Evolutionary conservation across 495 filamentous ascomycete species (phyloP).

Genomic region (Aspergillus cavernicola): DNA sequence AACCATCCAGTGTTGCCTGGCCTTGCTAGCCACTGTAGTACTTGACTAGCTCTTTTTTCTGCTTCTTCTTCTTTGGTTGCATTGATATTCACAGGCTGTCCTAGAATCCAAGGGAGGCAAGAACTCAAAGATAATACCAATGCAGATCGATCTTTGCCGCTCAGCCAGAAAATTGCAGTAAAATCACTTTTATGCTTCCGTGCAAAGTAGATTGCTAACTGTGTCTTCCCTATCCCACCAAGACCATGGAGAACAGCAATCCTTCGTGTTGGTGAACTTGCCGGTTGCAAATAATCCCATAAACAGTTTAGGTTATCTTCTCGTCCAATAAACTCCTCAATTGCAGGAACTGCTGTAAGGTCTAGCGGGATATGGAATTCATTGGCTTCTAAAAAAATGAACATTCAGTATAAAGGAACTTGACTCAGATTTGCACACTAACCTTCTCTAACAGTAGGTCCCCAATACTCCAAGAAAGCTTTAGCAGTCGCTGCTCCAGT

Average conservation of each 20-base stretch:
- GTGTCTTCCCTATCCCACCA: constrained; percentile 42
- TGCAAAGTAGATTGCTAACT: constrained; percentile 40
- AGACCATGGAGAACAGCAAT: constrained; percentile 34
- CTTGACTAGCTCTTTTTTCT: not conserved
- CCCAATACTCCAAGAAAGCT: constrained; percentile 16
- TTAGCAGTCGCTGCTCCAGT: constrained; percentile 36
- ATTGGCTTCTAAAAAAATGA: constrained; percentile 8
- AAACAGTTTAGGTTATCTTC: constrained; percentile 23
- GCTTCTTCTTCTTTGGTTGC: constrained; percentile 15
- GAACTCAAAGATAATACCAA: constrained; percentile 24
- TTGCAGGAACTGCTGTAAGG: constrained; percentile 22
- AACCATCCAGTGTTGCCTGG: constrained; percentile 33
- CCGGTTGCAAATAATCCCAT: constrained; percentile 23
- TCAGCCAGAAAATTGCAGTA: constrained; percentile 33
- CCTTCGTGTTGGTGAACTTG: constrained; percentile 16
- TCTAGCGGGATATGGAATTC: constrained; percentile 23
- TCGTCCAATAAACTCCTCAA: constrained; percentile 26
- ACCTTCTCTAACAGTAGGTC: constrained; percentile 13
- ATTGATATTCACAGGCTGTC: not conserved
- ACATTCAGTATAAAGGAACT: constrained; percentile 5
- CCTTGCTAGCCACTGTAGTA: constrained; percentile 11
- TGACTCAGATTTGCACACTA: constrained; percentile 10
- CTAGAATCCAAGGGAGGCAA: constrained; percentile 16
- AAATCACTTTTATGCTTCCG: constrained; percentile 26
- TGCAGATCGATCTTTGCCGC: constrained; percentile 20